Percentiles rank a stretch among this genome's conserved stretches.
Evolutionary conservation across 2,329 filamentous ascomycete genomes (phyloP).

Genomic region (Tolypocladium cylindrosporum): DNA sequence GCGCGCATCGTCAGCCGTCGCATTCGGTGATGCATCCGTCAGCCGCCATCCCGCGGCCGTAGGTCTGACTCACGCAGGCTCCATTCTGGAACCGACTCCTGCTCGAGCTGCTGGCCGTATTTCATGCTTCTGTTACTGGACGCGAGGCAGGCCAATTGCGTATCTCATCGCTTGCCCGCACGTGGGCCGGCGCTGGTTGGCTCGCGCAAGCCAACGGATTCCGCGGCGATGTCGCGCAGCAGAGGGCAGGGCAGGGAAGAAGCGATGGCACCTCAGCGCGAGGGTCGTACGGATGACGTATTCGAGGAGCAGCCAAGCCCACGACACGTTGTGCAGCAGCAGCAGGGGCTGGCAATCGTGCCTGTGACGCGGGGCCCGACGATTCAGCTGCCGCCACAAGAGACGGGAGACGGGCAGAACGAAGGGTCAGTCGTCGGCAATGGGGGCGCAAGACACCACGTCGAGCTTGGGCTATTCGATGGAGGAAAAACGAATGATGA

Average conservation of each 20-base stretch:
- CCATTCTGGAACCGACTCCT: slow-evolving; percentile 75
- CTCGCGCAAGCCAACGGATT: neutral
- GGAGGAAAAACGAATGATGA: neutral
- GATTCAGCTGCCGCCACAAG: neutral
- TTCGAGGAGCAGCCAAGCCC: neutral
- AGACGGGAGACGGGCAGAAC: neutral
- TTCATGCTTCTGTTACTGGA: slow-evolving; percentile 21
- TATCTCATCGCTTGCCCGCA: neutral
- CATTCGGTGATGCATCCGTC: neutral
- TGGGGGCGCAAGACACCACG: neutral
- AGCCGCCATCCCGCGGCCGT: neutral
- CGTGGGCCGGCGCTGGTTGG: neutral
- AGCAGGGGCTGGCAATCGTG: neutral
- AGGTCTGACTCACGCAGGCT: slow-evolving; percentile 50
- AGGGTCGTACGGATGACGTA: neutral
- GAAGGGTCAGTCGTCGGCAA: neutral
- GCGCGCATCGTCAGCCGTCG: neutral
- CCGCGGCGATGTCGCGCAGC: neutral
- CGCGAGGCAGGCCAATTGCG: neutral
- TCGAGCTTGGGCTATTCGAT: neutral
- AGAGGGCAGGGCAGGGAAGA: neutral
- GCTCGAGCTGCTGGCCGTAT: slow-evolving; percentile 48
- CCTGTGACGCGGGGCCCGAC: neutral
- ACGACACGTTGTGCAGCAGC: neutral
- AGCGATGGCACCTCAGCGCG: neutral